Base-by-base conservation (phyloP, 495 filamentous ascomycete genomes). In the Podospora appendiculata region DNA sequence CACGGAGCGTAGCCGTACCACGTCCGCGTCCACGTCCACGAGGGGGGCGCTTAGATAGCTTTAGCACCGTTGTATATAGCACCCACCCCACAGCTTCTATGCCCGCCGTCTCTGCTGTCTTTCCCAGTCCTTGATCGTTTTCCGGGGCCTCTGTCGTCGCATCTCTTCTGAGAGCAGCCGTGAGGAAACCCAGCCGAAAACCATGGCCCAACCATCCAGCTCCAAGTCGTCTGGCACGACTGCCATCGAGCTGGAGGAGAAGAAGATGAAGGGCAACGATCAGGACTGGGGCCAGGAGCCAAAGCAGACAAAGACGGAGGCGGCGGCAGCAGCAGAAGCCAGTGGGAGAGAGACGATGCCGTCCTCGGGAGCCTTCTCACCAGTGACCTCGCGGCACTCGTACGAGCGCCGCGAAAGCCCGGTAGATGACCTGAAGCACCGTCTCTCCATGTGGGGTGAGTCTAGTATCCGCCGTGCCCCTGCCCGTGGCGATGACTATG, bases 361-460 rank as follows among this genome's bases (percentile, higher is more conserved):
- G 8, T 56, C 58, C 32, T 46, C 51, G 25, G 41, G 53, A 10
- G 2, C 13, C 13, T 38, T 38, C 36, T 38, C 36, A 13, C 25
- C 25, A 41, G 45, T 34, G 36, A 36, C 32, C 25, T 19, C 36
- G 13, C 36, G 13, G 36, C 36, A 38, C 41, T 39, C 41, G 7
- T 53, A 44, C 16, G 62, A 63, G 41, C 61, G 43, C 8, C 58
- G 50, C 38, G 59, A 59, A 1, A 64, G 61, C 47, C 60, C 63
- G 47, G 59, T 62, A 46, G 64, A 65, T 13, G 55, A 66, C 45
- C 53, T 62, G 36, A 69, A 71, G 51, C 55, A 41, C 18, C 60
- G 60, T 34, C 55, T 64, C 54, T 64, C 70, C 13, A 54, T 60
- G 53, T 68, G 66, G 66, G 47, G 57, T 42, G 63, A 62, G 51